These are phyloP conservation scores for Rhodotorula toruloides DNA, from an alignment of 768 basidiomycete species.

Conservation along the genomic window DNA sequence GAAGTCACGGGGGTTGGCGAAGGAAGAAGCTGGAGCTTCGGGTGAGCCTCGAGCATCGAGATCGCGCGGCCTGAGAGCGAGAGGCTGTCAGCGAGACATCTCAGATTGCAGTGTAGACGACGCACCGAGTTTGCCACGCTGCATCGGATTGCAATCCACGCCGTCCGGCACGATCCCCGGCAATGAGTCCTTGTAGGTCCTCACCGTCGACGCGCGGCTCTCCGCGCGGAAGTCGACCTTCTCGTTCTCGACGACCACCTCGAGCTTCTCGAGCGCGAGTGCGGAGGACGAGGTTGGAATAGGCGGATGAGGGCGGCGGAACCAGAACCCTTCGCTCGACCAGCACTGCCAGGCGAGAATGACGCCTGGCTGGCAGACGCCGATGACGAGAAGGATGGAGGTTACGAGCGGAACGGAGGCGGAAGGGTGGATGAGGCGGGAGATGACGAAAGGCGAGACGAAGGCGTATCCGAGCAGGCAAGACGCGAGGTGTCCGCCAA, in stretches of 20 bases:
- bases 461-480: slow-evolving; percentile 21
- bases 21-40: slow-evolving; percentile 28
- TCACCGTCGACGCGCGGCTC: slow-evolving; percentile 7
- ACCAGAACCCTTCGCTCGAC: slow-evolving; percentile 33
- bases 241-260: neutral
- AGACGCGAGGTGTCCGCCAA: slow-evolving; percentile 27
- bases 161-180: slow-evolving; percentile 17
- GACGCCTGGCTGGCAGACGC: slow-evolving; percentile 15
- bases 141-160: slow-evolving; percentile 4
- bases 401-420: neutral
- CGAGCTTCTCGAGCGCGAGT: slow-evolving; percentile 1
- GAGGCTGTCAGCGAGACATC: neutral
- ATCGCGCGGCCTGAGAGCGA: slow-evolving; percentile 25
- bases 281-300: slow-evolving; percentile 21
- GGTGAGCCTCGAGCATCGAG: slow-evolving; percentile 20
- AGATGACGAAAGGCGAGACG: slow-evolving; percentile 20
- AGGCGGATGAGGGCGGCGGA: neutral
- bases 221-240: neutral
- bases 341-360: slow-evolving; percentile 24
- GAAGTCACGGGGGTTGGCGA: neutral
- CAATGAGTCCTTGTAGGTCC: neutral
- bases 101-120: neutral
- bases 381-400: slow-evolving; percentile 24
- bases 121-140: slow-evolving; percentile 17
- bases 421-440: slow-evolving; percentile 1